Base-by-base conservation (phyloP, 2,329 filamentous ascomycete genomes). In the Epichloe amarillans region DNA sequence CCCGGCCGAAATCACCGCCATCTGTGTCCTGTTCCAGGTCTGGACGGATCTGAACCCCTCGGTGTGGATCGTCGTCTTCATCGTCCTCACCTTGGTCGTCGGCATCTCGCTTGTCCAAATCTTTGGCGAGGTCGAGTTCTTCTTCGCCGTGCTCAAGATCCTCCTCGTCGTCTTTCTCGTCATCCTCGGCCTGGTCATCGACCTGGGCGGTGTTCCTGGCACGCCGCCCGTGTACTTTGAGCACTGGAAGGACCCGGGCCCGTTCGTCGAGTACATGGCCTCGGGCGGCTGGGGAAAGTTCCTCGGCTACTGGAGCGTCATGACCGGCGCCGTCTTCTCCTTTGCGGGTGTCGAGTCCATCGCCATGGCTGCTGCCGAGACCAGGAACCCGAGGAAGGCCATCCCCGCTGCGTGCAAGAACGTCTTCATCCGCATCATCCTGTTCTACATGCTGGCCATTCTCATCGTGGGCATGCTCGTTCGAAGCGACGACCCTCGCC, bases 381-480 rank as follows among this genome's bases (percentile, higher is more conserved):
- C 77, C 6, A 72, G 69, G 55, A 78, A 79, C 58, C 77, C 77
- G 0, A 61, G 72, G 30, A 68, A 67, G 10, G 75, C 75, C 5
- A 75, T 80, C 4, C 77, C 77, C 0, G 64, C 69, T 3, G 76
- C 77, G 5, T 78, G 78, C 59, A 72, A 72, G 40, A 76, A 80
- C 52, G 73, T 77, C 37, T 79, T 80, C 46, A 72, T 76, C 65
- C 74, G 77, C 50, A 79, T 80, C 56, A 55, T 79, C 46, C 70
- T 80, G 59, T 70, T 80, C 53, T 80, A 80, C 61, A 79, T 86
- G 68, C 80, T 83, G 44, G 74, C 75, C 15, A 83, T 84, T 46
- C 79, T 88, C 62, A 80, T 87, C 64, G 84, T 85, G 51, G 83
- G 85, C 19, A 77, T 78, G 38, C 72, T 89, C 0, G 73, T 86